These are phyloP conservation scores for Mediolabrus comicus DNA, from an alignment of 108 stramenopile genomes.

Conservation along the genomic window DNA sequence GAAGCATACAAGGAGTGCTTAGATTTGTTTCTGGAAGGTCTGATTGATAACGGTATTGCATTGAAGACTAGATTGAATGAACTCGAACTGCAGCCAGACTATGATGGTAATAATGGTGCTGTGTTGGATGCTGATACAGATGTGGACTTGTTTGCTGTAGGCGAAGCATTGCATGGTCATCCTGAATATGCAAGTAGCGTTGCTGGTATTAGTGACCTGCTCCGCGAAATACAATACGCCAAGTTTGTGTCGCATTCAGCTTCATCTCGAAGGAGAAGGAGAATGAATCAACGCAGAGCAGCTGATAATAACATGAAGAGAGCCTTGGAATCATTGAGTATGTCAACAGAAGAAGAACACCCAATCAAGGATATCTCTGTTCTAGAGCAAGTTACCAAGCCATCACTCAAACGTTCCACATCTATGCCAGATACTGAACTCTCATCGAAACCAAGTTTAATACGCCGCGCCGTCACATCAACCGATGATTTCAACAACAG, in stretches of 20 bases:
- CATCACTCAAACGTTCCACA: neutral
- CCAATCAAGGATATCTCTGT: neutral
- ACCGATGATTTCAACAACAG: conserved; percentile 6
- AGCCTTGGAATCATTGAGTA: conserved; percentile 8
- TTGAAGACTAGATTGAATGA: neutral
- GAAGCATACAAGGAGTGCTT: conserved; percentile 10
- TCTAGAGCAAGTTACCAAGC: neutral
- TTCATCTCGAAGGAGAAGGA: conserved; percentile 17
- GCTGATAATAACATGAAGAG: conserved; percentile 5
- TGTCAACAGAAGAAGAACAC: neutral
- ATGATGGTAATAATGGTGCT: neutral
- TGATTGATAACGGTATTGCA: neutral
- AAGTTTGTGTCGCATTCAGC: conserved; percentile 18
- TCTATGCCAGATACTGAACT: neutral
- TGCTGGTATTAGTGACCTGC: neutral
- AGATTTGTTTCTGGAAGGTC: conserved; percentile 12
- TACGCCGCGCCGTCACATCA: conserved; percentile 14
- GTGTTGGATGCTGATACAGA: neutral
- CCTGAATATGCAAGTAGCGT: neutral
- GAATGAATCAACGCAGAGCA: neutral
- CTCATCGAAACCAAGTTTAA: neutral
- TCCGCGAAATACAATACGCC: conserved; percentile 13
- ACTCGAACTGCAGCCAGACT: neutral
- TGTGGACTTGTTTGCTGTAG: neutral
- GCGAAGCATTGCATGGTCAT: neutral